Conservation (phyloP, 805 yeast species). For the Scheffersomyces amazonensis region DNA sequence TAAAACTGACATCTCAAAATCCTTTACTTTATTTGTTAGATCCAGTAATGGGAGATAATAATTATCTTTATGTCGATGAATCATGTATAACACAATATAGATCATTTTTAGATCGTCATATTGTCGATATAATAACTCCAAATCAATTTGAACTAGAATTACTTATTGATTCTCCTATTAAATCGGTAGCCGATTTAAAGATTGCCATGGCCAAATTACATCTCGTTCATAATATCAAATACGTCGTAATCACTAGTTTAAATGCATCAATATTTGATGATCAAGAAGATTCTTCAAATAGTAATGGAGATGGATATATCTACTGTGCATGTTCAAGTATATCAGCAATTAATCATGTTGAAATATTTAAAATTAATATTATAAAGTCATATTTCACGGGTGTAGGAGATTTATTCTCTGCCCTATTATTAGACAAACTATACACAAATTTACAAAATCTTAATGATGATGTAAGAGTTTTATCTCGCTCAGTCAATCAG, state of each 20-base stretch:
- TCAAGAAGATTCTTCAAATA: neutral
- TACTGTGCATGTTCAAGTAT: slow-evolving; percentile 24
- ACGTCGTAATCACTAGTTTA: slow-evolving; percentile 69
- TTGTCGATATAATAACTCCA: slow-evolving; percentile 79
- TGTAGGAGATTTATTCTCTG: slow-evolving; percentile 89
- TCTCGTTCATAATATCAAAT: slow-evolving; percentile 43
- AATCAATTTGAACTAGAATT: slow-evolving; percentile 87
- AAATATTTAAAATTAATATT: slow-evolving; percentile 51
- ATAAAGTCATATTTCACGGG: slow-evolving; percentile 88
- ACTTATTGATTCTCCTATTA: slow-evolving; percentile 51
- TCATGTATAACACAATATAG: slow-evolving; percentile 35
- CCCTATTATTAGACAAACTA: slow-evolving; percentile 66
- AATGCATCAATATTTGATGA: slow-evolving; percentile 12
- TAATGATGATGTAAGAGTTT: slow-evolving; percentile 6
- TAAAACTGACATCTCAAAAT: slow-evolving; percentile 24
- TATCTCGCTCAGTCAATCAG: slow-evolving; percentile 46
- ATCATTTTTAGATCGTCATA: slow-evolving; percentile 49
- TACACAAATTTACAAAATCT: slow-evolving; percentile 17
- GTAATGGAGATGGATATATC: slow-evolving; percentile 11
- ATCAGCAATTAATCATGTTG: slow-evolving; percentile 10
- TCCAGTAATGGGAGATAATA: slow-evolving; percentile 83
- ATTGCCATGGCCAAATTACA: slow-evolving; percentile 52
- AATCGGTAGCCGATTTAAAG: slow-evolving; percentile 32
- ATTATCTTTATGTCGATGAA: slow-evolving; percentile 59
- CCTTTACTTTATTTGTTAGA: slow-evolving; percentile 59